A percentile compares a stretch with the other conserved stretches of the same genome.
These are phyloP conservation scores for Zanthoxylum bungeanum DNA, from an alignment of 345 rosid genomes.

Conservation along the genomic window DNA sequence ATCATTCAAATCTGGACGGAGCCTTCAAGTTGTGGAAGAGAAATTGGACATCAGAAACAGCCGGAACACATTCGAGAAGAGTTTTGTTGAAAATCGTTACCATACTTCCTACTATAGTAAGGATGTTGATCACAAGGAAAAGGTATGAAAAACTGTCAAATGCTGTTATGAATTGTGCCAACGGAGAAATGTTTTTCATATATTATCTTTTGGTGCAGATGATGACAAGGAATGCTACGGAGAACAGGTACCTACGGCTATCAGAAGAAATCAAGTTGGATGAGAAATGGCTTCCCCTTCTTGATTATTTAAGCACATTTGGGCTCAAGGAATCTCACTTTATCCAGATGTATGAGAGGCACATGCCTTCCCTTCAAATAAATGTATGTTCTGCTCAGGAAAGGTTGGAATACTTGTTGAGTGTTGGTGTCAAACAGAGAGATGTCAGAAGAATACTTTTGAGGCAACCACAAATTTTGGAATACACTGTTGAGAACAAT, in stretches of 20 bases:
- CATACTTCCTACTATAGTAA: slow-evolving; percentile 19
- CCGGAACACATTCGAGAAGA: slow-evolving; percentile 22
- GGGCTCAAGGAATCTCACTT: slow-evolving; percentile 86
- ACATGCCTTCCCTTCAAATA: slow-evolving; percentile 77
- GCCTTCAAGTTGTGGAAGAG: slow-evolving; percentile 26
- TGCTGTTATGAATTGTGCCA: not conserved
- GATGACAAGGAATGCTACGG: slow-evolving; percentile 26
- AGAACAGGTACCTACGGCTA: slow-evolving; percentile 51
- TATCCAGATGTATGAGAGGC: slow-evolving; percentile 83
- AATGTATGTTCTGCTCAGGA: slow-evolving; percentile 79
- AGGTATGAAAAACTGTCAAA: slow-evolving; percentile 38
- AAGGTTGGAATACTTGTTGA: slow-evolving; percentile 82
- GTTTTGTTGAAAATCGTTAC: slow-evolving; percentile 15
- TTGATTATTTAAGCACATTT: slow-evolving; percentile 74
- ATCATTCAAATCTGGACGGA: slow-evolving; percentile 21
- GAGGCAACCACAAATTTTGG: slow-evolving; percentile 92
- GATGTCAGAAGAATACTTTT: slow-evolving; percentile 79
- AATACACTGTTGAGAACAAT: slow-evolving; percentile 82
- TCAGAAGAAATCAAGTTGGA: slow-evolving; percentile 74
- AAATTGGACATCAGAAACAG: slow-evolving; percentile 21
- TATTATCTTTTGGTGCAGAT: slow-evolving; percentile 38
- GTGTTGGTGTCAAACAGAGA: slow-evolving; percentile 84
- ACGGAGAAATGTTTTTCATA: slow-evolving; percentile 1
- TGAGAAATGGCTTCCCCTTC: slow-evolving; percentile 79
- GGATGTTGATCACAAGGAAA: slow-evolving; percentile 36